These are phyloP conservation scores for Polytrichum formosum DNA, from an alignment of 225 moss, liverwort and hornwort species.

Conservation along the genomic window DNA sequence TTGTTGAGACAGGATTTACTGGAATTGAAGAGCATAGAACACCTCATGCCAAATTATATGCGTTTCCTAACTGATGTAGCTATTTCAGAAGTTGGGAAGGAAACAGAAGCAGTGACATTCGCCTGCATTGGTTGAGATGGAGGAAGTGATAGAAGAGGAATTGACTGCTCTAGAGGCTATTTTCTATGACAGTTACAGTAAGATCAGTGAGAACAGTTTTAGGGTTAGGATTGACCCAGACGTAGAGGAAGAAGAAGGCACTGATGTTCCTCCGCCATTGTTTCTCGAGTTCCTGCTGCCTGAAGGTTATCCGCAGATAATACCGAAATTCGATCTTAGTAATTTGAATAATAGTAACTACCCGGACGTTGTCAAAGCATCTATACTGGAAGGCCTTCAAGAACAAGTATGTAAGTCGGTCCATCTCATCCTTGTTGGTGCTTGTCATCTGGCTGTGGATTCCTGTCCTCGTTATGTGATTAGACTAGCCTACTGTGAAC, in stretches of 20 bases:
- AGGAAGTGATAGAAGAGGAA: conserved; percentile 93
- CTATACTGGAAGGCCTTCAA: conserved; percentile 78
- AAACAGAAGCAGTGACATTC: background rate
- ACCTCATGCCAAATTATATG: too few relatives aligned
- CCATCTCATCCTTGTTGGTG: too few relatives aligned
- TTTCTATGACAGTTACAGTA: conserved; percentile 92
- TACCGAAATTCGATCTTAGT: conserved; percentile 83
- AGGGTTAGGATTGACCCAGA: conserved; percentile 83
- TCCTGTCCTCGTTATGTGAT: too few relatives aligned
- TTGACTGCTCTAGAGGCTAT: conserved; percentile 91
- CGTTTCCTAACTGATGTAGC: too few relatives aligned
- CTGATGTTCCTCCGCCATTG: conserved; percentile 60
- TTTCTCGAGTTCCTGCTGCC: conserved; percentile 81
- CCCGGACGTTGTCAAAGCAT: conserved; percentile 76
- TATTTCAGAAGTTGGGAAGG: background rate
- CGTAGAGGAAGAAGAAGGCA: conserved; percentile 54
- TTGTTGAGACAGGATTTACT: too few relatives aligned
- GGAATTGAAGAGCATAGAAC: too few relatives aligned
- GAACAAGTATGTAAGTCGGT: conserved; percentile 45
- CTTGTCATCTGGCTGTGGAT: too few relatives aligned
- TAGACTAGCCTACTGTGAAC: too few relatives aligned
- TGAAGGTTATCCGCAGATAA: conserved; percentile 73
- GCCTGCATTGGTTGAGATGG: conserved; percentile 39
- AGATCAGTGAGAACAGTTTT: conserved; percentile 81
- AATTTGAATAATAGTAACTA: conserved; percentile 92